These are phyloP conservation scores for Senna tora DNA, from an alignment of 306 rosid species.

Conservation along the genomic window DNA sequence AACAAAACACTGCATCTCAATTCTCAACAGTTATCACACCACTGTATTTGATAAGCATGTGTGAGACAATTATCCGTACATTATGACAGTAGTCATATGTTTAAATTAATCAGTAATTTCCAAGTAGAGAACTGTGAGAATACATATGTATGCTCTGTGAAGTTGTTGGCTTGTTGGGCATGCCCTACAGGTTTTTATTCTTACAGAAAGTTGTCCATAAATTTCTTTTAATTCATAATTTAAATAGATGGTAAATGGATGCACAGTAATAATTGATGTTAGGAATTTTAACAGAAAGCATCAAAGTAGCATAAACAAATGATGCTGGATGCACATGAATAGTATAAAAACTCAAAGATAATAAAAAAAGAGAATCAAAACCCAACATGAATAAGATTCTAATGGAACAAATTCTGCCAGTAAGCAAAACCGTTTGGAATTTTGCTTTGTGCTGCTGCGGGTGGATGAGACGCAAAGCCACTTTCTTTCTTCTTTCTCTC, in stretches of 20 bases:
- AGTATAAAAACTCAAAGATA: slow-evolving; percentile 37
- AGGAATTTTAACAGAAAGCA: slow-evolving; percentile 20
- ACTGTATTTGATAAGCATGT: neutral
- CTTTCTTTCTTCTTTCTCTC: slow-evolving; percentile 55
- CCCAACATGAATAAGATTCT: slow-evolving; percentile 50
- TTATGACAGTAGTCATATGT: slow-evolving; percentile 24
- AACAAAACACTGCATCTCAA: neutral
- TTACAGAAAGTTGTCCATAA: too few species aligned
- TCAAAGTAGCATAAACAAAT: slow-evolving; percentile 11
- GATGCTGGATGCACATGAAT: slow-evolving; percentile 28
- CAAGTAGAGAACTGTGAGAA: slow-evolving; percentile 39
- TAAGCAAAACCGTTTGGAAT: slow-evolving; percentile 48
- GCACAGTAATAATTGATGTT: too few species aligned
- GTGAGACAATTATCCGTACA: neutral
- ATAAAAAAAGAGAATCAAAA: slow-evolving; percentile 43
- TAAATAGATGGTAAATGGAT: too few species aligned
- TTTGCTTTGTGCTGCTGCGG: slow-evolving; percentile 48
- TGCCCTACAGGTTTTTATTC: slow-evolving; percentile 49
- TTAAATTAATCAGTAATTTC: slow-evolving; percentile 26
- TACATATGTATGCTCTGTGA: slow-evolving; percentile 38
- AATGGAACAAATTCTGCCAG: slow-evolving; percentile 63
- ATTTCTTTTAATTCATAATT: too few species aligned
- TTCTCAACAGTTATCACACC: neutral
- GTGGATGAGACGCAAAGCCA: slow-evolving; percentile 56
- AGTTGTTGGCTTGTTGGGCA: slow-evolving; percentile 44